Base-by-base conservation (phyloP, 1,139 yeast genomes). In the Candida sp. region DNA sequence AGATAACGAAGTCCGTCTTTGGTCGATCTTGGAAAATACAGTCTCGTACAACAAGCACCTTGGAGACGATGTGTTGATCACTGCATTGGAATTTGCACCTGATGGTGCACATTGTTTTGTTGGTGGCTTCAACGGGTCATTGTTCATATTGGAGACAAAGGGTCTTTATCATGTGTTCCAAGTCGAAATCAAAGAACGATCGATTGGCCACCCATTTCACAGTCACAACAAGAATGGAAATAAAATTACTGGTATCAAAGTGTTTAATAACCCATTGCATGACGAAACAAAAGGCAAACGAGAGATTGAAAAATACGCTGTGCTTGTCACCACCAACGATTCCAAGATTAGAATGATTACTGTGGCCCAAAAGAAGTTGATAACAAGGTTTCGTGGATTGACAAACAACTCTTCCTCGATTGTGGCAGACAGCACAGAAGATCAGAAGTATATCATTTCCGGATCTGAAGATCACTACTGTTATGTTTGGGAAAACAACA, bases 81-180 rank as follows among this genome's bases (percentile, higher is more conserved):
- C 96, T 0, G 90, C 96, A 1, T 76, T 87, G 34, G 80, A 81
- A 2, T 85, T 90, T 58, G 78, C 91, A 0, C 92, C 94, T 0
- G 84, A 84, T 60, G 96, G 96, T 0, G 71, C 75, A 27, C 72
- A 78, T 45, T 78, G 90, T 28, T 74, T 88, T 48, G 86, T 86
- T 2, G 98, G 98, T 5, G 92, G 96, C 5, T 90, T 91, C 61
- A 83, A 85, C 57, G 98, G 98, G 0, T 77, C 83, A 26, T 71
- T 91, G 30, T 74, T 80, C 47, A 76, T 86, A 4, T 68, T 90
- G 56, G 85, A 84, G 54, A 86, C 96, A 0, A 80, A 82, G 46
- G 92, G 90, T 0, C 73, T 93, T 35, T 81, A 80, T 49, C 64
- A 79, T 7, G 70, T 79, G 7, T 73, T 78, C 35, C 77, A 83